Evolutionary conservation across 164 flowering plant genomes (phyloP).

Genomic region (Tetrastigma voinierianum): DNA sequence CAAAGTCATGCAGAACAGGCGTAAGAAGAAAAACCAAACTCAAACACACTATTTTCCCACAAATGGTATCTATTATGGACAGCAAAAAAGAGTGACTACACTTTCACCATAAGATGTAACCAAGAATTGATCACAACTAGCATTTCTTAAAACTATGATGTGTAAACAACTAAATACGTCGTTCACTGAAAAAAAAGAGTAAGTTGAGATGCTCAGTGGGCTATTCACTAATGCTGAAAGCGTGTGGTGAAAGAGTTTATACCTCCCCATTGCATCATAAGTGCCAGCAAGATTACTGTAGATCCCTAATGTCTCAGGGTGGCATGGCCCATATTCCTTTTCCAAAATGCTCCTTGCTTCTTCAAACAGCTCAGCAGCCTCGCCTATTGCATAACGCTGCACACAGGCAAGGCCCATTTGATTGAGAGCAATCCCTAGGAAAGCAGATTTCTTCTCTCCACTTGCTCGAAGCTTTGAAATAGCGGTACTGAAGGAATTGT

Average conservation of each 20-base stretch:
- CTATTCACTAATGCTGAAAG: too few species aligned
- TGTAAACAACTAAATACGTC: not conserved
- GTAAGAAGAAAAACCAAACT: too few species aligned
- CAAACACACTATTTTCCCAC: too few species aligned
- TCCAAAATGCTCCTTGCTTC: conserved; percentile 51
- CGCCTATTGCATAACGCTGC: conserved; percentile 38
- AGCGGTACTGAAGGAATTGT: conserved; percentile 33
- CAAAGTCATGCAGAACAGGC: too few species aligned
- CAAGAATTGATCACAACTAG: too few species aligned
- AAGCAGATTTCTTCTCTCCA: conserved; percentile 49
- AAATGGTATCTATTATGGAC: too few species aligned
- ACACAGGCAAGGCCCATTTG: conserved; percentile 64
- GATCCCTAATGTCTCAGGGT: conserved; percentile 52
- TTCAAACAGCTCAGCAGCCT: conserved; percentile 52
- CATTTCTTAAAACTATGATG: too few species aligned
- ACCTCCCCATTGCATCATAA: conserved; percentile 70
- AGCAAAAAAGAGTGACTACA: too few species aligned
- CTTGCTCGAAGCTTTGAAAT: conserved; percentile 38
- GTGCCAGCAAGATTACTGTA: conserved; percentile 60
- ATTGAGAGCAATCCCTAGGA: conserved; percentile 48
- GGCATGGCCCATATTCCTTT: conserved; percentile 50
- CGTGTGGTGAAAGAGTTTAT: not conserved
- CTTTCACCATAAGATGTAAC: too few species aligned
- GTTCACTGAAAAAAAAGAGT: too few species aligned
- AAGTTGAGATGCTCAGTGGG: too few species aligned